Conservation (phyloP, 2,329 filamentous ascomycete genomes). For the Blumeriella jaapii region DNA sequence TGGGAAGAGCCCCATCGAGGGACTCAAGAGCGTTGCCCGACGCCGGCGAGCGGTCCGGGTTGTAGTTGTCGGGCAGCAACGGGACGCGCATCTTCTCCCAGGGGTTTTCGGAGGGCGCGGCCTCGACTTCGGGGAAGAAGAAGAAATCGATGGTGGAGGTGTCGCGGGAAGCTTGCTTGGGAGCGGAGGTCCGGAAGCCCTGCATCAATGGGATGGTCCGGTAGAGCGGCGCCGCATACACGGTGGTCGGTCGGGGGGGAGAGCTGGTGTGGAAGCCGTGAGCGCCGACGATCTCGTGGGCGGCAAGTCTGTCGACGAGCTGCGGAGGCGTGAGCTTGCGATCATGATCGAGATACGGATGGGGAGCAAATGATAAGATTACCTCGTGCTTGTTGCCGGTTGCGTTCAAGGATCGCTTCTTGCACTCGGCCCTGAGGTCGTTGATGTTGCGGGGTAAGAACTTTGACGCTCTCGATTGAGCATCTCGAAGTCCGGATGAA, state of each 20-base stretch:
- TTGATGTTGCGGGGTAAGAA: slow-evolving; percentile 22
- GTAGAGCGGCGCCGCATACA: slow-evolving; percentile 25
- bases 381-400: slow-evolving; percentile 24
- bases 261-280: slow-evolving; percentile 20
- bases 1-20: slow-evolving; percentile 31
- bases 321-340: slow-evolving; percentile 7
- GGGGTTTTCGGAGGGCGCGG: slow-evolving; percentile 18
- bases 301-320: slow-evolving; percentile 21
- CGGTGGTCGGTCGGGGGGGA: slow-evolving; percentile 26
- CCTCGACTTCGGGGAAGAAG: slow-evolving; percentile 38
- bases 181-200: slow-evolving; percentile 42
- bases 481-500: slow-evolving; percentile 18
- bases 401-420: slow-evolving; percentile 17
- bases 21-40: slow-evolving; percentile 34
- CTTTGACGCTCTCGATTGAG: slow-evolving; percentile 14
- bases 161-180: slow-evolving; percentile 28
- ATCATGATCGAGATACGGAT: neutral
- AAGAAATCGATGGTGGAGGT: slow-evolving; percentile 33
- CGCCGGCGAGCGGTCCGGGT: slow-evolving; percentile 18
- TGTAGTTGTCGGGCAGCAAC: slow-evolving; percentile 48
- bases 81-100: slow-evolving; percentile 41
- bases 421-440: slow-evolving; percentile 22
- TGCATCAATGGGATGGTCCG: slow-evolving; percentile 49
- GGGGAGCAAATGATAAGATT: slow-evolving; percentile 2
- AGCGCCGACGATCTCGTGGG: slow-evolving; percentile 17